These are phyloP conservation scores for Acaromyces ingoldii DNA, from an alignment of 1,284 basidiomycete genomes.

Conservation along the genomic window DNA sequence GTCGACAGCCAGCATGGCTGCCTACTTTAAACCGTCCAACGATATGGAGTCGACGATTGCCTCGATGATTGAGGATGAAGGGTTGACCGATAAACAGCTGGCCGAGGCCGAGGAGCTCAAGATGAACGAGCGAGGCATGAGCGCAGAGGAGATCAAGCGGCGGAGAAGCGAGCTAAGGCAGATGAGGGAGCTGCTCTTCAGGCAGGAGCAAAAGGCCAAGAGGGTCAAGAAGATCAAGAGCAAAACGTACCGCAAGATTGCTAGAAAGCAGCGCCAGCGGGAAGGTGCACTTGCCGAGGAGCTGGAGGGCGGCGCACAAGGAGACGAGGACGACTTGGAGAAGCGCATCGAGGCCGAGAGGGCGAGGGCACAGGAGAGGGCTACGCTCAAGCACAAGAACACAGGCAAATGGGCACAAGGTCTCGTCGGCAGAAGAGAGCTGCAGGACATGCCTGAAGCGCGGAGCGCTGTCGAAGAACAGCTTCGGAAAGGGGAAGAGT, in stretches of 20 bases:
- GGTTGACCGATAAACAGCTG: conserved; percentile 63
- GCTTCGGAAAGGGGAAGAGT: conserved; percentile 25
- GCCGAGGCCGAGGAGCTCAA: conserved; percentile 71
- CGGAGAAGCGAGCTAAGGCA: conserved; percentile 75
- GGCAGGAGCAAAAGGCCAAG: conserved; percentile 84
- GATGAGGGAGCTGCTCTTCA: conserved; percentile 89
- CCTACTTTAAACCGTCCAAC: conserved; percentile 56
- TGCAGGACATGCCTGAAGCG: conserved; percentile 31
- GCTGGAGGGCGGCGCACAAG: neutral
- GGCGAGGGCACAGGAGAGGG: conserved; percentile 53
- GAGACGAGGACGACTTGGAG: conserved; percentile 49
- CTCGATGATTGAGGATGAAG: conserved; percentile 47
- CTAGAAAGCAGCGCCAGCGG: conserved; percentile 68
- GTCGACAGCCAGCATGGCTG: conserved; percentile 67
- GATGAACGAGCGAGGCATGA: conserved; percentile 64
- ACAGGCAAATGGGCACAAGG: conserved; percentile 50
- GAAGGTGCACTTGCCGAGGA: conserved; percentile 53
- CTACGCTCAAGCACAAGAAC: conserved; percentile 51
- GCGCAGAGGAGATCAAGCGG: conserved; percentile 73
- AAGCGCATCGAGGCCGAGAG: conserved; percentile 65
- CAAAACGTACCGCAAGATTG: conserved; percentile 82
- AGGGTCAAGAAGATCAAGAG: conserved; percentile 92
- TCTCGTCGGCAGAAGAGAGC: conserved; percentile 19
- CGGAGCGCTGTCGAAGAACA: conserved; percentile 41
- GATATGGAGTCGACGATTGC: conserved; percentile 43